Evolutionary conservation across 1,284 basidiomycete species (phyloP), one percentile per base, ranked within the genome.

Genomic region (Prillingera fragicola): DNA sequence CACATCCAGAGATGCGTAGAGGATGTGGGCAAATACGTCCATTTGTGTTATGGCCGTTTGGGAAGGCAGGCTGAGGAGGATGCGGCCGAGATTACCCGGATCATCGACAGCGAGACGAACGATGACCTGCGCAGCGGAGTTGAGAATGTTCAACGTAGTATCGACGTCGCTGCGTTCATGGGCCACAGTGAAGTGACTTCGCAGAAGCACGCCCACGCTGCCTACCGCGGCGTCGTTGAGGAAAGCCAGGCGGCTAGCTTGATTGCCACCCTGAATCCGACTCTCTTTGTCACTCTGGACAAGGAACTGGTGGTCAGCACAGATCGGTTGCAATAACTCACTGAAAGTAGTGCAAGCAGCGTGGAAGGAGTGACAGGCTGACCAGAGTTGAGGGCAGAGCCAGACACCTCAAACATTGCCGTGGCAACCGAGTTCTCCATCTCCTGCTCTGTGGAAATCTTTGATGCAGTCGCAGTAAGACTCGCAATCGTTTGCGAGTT

Each of bases 341-440:
- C 59, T 22, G 36, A 38, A 1, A 69, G 48, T 4, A 69, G 47
- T 4, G 55, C 48, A 3, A 40, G 36, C 17, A 69, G 33, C 1
- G 59, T 60, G 0, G 36, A 27, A 1, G 55, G 44, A 0, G 51
- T 46, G 0, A 60, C 54, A 5, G 45, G 21, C 9, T 48, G 36
- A 4, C 65, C 65, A 7, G n/a, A n/a, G 23, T 54, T 40, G 4
- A 60, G 33, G 1, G 55, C 60, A 0, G 55, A 44, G 10, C 54
- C 57, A 4, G 45, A 46, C 4, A 52, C 7, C 33, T 66, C 62
- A 17, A 50, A 57, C 2, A 62, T 15, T 2, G 65, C 62, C 1
- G 50, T 54, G 26, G 44, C 45, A 3, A 59, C 44, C 2, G 60
- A 58, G 37, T 67, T 53, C 23, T 60, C 56, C 0, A 50, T 54